Evolutionary conservation across 305 asterid genomes (phyloP).

Genomic region (Fraxinus floribunda): DNA sequence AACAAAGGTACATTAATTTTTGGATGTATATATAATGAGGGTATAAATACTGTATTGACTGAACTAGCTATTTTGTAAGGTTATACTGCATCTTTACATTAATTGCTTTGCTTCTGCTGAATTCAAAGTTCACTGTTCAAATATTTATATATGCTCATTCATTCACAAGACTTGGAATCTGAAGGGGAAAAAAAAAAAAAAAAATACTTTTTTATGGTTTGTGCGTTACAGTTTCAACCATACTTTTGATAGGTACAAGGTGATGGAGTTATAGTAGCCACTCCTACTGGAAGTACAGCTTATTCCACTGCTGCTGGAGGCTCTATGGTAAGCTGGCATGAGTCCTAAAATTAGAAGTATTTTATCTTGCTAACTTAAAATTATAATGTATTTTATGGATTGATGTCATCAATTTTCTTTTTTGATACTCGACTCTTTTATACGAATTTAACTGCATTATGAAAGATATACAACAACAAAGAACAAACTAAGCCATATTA

Average conservation of each 20-base stretch:
- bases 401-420: neutral
- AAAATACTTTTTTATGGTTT: neutral
- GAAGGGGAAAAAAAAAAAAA: neutral
- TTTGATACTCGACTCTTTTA: neutral
- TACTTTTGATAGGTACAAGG: slow-evolving; percentile 81
- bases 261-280: slow-evolving; percentile 98
- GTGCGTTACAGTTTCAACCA: slow-evolving; percentile 17
- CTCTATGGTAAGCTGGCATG: slow-evolving; percentile 68
- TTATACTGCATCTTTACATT: neutral
- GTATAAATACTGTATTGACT: neutral
- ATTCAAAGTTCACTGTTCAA: neutral
- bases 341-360: slow-evolving; percentile 5
- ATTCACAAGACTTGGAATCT: neutral
- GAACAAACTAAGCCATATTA: neutral
- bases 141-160: neutral
- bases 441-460: slow-evolving; percentile 3
- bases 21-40: neutral
- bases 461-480: neutral
- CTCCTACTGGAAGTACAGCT: slow-evolving; percentile 99
- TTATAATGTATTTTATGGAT: neutral
- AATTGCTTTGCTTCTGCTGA: neutral
- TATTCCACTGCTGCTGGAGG: slow-evolving; percentile 99
- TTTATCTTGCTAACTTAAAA: neutral
- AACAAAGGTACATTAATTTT: slow-evolving; percentile 64
- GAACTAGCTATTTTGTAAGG: neutral